Evolutionary conservation across 2,329 filamentous ascomycete genomes (phyloP).

Genomic region (Cladorrhinum sp.): DNA sequence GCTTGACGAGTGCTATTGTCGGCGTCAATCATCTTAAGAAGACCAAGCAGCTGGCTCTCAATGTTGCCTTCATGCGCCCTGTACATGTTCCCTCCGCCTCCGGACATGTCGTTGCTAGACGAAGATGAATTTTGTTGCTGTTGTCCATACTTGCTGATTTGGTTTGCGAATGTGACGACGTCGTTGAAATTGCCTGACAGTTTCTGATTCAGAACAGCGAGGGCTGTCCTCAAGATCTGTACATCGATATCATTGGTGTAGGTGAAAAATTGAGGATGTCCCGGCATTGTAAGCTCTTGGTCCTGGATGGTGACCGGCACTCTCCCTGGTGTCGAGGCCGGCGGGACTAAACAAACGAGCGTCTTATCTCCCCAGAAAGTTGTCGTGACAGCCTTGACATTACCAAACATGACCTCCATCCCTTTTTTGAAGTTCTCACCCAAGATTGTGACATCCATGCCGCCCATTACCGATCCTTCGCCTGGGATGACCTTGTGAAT

Average conservation of each 20-base stretch:
- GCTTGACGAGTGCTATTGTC: slow-evolving; percentile 69
- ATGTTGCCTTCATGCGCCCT: slow-evolving; percentile 46
- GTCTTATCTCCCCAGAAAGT: slow-evolving; percentile 78
- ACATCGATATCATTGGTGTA: slow-evolving; percentile 72
- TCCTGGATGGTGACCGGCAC: slow-evolving; percentile 69
- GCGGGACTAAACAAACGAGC: slow-evolving; percentile 75
- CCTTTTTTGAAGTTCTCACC: slow-evolving; percentile 75
- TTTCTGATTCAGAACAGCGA: slow-evolving; percentile 63
- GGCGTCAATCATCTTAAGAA: slow-evolving; percentile 75
- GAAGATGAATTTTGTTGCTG: slow-evolving; percentile 36
- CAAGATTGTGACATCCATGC: slow-evolving; percentile 82
- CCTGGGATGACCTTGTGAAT: slow-evolving; percentile 82
- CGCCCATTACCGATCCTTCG: slow-evolving; percentile 77
- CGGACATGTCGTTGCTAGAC: slow-evolving; percentile 35
- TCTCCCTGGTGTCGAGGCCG: slow-evolving; percentile 62
- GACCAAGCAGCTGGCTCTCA: slow-evolving; percentile 67
- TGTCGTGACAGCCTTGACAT: slow-evolving; percentile 62
- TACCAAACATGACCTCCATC: slow-evolving; percentile 81
- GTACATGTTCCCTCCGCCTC: slow-evolving; percentile 25
- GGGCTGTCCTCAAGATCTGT: slow-evolving; percentile 64
- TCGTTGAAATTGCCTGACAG: slow-evolving; percentile 63
- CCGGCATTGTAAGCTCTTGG: slow-evolving; percentile 35
- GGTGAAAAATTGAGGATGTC: slow-evolving; percentile 57
- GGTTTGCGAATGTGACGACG: slow-evolving; percentile 58
- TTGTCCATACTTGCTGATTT: slow-evolving; percentile 44